Evolutionary conservation across 805 yeast species (phyloP), one percentile per base, ranked within the genome.

Genomic region (Limtongia smithiae): DNA sequence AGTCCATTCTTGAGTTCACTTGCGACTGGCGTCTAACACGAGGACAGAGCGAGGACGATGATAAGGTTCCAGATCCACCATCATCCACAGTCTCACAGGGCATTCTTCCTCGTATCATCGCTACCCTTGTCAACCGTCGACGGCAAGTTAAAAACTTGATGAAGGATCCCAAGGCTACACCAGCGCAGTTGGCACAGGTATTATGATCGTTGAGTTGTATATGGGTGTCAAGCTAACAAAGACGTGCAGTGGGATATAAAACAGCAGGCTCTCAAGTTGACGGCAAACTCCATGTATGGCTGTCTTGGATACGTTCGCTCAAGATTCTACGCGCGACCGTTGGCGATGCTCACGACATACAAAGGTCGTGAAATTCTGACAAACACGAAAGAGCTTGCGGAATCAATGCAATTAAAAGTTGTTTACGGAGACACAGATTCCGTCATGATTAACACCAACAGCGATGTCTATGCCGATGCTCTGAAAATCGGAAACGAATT

Each of bases 251-350:
- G 84, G 73, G 97, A 93, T 66, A 89, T 90, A 63, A 87, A 90
- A 63, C 98, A 93, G 68, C 94, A 85, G 66, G 97, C 98, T 0
- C 77, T 93, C 65, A 93, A 93, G 66, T 75, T 93, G 65, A 94
- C 98, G 2, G 98, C 98, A 25, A 93, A 93, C 69, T 93, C 98
- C n/a, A 91, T 93, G 97, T 93, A 93, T 70, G 98, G 98, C 64
- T 93, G 97, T 77, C 76, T 93, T 61, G 98, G 98, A 59, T 90
- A 82, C 66, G 85, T 84, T 5, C 78, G 84, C 61, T 88, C 97
- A 20, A 78, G 98, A 62, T 93, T 93, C 67, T 91, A 90, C 63
- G 98, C 98, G 11, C 84, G 86, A 63, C 96, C 97, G 0, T 73
- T 93, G 60, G 98, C 98, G 4, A 87, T 87, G 90, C 73, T 93